A percentile compares a stretch with the other conserved stretches of the same genome.
These are phyloP conservation scores for Ceratocystiopsis brevicomis DNA, from an alignment of 2,329 filamentous ascomycete genomes.

Conservation along the genomic window DNA sequence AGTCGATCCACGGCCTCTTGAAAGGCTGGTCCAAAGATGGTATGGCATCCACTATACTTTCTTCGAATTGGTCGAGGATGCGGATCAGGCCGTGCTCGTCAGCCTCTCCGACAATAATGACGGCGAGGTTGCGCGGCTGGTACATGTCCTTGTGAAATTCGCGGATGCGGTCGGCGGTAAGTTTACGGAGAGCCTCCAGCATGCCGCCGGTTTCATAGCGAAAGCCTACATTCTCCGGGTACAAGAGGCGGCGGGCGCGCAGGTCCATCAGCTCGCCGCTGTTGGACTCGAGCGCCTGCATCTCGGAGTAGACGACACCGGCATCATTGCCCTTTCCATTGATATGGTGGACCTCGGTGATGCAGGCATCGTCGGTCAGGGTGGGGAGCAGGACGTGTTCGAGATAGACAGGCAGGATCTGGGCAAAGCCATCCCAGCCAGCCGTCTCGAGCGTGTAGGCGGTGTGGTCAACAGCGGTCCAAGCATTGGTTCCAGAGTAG, in stretches of 20 bases:
- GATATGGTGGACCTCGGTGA: conserved; percentile 91
- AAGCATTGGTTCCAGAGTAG: conserved; percentile 89
- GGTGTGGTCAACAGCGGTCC: conserved; percentile 92
- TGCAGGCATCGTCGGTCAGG: conserved; percentile 78
- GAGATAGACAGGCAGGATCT: conserved; percentile 84
- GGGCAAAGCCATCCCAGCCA: conserved; percentile 90
- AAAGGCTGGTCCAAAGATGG: conserved; percentile 59
- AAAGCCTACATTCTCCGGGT: conserved; percentile 79
- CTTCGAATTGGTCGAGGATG: conserved; percentile 76
- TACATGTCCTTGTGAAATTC: conserved; percentile 95
- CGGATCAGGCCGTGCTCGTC: conserved; percentile 63
- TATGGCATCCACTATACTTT: conserved; percentile 65
- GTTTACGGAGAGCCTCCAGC: conserved; percentile 72
- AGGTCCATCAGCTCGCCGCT: conserved; percentile 77
- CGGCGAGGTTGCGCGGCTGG: conserved; percentile 82
- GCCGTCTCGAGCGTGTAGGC: conserved; percentile 90
- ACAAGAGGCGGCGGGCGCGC: conserved; percentile 58
- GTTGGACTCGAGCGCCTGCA: conserved; percentile 86
- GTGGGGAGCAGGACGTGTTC: conserved; percentile 87
- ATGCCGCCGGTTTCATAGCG: conserved; percentile 96
- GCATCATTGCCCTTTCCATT: conserved; percentile 89
- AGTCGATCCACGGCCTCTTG: conserved; percentile 79
- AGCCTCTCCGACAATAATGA: conserved; percentile 83
- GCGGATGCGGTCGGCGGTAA: conserved; percentile 82
- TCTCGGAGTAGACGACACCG: conserved; percentile 94